Conservation (phyloP, 305 asterid genomes). For the Fraxinus nigra region DNA sequence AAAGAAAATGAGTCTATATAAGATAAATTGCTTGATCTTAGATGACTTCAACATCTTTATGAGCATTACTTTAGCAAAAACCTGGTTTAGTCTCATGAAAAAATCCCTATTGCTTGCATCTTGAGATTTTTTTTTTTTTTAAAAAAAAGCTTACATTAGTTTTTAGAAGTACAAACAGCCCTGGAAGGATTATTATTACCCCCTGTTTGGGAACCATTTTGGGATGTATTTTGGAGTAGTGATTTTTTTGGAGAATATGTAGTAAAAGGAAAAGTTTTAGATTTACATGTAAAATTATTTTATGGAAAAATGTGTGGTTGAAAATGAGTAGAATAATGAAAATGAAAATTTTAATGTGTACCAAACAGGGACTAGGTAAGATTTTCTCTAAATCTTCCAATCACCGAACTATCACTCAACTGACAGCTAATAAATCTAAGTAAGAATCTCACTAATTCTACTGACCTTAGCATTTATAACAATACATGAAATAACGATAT, state of each 20-base stretch:
- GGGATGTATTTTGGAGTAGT: background rate
- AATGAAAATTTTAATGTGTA: too few species aligned
- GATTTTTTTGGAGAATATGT: background rate
- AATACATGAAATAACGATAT: too few species aligned
- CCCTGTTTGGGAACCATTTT: background rate
- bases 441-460: too few species aligned
- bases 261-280: background rate
- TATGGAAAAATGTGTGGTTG: background rate
- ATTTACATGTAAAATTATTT: background rate
- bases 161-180: background rate
- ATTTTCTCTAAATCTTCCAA: too few species aligned
- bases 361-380: too few species aligned
- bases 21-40: background rate
- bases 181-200: background rate
- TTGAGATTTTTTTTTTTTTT: background rate
- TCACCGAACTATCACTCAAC: too few species aligned
- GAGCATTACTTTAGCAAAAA: background rate
- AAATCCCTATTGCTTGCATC: background rate
- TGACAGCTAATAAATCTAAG: too few species aligned
- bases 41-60: background rate
- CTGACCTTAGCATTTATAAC: too few species aligned
- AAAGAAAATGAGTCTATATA: background rate
- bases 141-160: background rate
- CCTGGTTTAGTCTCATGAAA: background rate
- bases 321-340: too few species aligned